phyloP scores from a whole-genome alignment of 305 asterid species.

The Fraxinus ornus region DNA sequence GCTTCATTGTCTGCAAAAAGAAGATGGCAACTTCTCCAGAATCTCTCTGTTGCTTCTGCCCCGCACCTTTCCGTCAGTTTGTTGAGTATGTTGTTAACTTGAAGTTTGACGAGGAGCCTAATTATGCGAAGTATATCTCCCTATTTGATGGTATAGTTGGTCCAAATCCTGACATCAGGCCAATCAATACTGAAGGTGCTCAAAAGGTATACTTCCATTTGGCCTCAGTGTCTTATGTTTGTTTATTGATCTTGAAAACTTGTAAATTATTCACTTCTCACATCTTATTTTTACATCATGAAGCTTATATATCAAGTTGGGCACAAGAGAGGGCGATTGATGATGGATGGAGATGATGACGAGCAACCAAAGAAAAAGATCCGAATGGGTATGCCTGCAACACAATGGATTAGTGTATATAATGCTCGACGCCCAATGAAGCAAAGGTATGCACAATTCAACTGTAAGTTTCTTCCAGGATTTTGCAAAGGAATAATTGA shows the following conservation, averaged over 20 bases:
- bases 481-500: not conserved
- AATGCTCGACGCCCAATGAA: constrained; percentile 62
- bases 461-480: not conserved
- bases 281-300: constrained; percentile 11
- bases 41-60: constrained; percentile 55
- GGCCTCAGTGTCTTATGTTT: not conserved
- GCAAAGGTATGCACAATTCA: constrained; percentile 47
- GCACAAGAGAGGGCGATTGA: constrained; percentile 51
- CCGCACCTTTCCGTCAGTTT: constrained; percentile 62
- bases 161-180: constrained; percentile 63
- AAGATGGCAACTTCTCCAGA: constrained; percentile 71
- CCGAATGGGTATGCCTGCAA: constrained; percentile 61
- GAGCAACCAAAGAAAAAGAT: constrained; percentile 63
- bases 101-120: constrained; percentile 73
- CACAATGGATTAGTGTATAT: constrained; percentile 66
- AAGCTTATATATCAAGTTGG: constrained; percentile 62
- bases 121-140: constrained; percentile 56
- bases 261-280: not conserved
- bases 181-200: constrained; percentile 68
- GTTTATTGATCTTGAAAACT: constrained; percentile 15
- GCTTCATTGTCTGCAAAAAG: constrained; percentile 69
- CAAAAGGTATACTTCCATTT: constrained; percentile 49
- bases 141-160: constrained; percentile 64
- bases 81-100: constrained; percentile 54
- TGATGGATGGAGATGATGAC: constrained; percentile 52